Percentiles rank a stretch among this genome's conserved stretches.
phyloP scores from a whole-genome alignment of 2,329 filamentous ascomycete species.

The Colletotrichum eremochloae region DNA sequence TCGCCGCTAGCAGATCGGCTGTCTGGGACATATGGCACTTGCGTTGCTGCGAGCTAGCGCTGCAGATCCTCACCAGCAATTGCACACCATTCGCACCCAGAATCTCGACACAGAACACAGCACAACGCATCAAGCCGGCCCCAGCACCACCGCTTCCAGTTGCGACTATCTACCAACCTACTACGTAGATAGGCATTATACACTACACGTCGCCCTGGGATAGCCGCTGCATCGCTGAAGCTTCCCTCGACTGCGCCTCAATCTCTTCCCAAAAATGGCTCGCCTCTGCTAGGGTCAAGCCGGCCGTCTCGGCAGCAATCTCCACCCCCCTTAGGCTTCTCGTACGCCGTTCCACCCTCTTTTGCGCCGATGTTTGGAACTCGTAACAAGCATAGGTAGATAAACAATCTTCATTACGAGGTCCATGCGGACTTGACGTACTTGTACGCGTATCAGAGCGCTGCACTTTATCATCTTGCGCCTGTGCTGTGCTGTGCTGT shows the following conservation, averaged over 20 bases:
- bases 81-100: background rate
- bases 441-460: slow-evolving; percentile 23
- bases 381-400: slow-evolving; percentile 13
- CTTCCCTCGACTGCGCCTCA: slow-evolving; percentile 39
- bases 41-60: slow-evolving; percentile 10
- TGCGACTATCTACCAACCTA: background rate
- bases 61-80: slow-evolving; percentile 10
- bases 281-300: slow-evolving; percentile 23
- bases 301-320: slow-evolving; percentile 24
- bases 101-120: background rate
- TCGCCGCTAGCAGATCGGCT: slow-evolving; percentile 25
- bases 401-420: slow-evolving; percentile 34
- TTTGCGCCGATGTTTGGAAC: slow-evolving; percentile 26
- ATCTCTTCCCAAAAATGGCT: slow-evolving; percentile 18
- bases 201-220: slow-evolving; percentile 6
- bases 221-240: slow-evolving; percentile 35
- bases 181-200: too few species aligned
- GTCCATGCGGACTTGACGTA: slow-evolving; percentile 30
- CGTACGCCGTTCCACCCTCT: slow-evolving; percentile 7
- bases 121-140: background rate
- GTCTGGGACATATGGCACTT: slow-evolving; percentile 12
- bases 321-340: slow-evolving; percentile 2
- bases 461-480: slow-evolving; percentile 5
- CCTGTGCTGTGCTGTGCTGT: background rate
- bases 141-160: background rate